Base-by-base conservation (phyloP, 106 monocot species). In the Agapanthus africanus region DNA sequence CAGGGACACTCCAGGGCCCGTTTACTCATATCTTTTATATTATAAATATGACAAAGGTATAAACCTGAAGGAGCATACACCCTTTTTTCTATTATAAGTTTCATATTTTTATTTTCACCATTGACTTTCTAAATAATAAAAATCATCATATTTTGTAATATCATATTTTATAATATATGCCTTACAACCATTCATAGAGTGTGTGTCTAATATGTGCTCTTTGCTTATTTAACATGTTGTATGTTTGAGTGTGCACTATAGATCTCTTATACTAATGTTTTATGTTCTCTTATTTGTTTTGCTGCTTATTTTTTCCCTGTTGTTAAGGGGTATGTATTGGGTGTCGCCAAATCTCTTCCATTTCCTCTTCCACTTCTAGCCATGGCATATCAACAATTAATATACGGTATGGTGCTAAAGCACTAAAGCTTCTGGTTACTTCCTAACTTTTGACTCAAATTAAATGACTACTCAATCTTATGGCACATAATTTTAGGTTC, bases 351-450 rank as follows among this genome's bases (percentile, higher is more conserved):
- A 72, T 64, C 82, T 40, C 70, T 89, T 36, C 80, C 68, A 68
- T 97, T 97, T 84, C 95, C 95, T 67, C 88, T 97, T 59, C 95
- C 95, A 67, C 76, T 97, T 80, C 71, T 89, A 49, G 75, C 84
- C 25, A 51, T 81, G 59, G 74, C 86, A 62, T 84, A 74, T 70
- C 95, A 97, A 51, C 79, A 86, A 37, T 69, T 97, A 49, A 79
- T 92, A 79, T 51, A 76, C 70, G 91, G 95, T 97, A 86, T 40
- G 33, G 57, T 19, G 41, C 6, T 21, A 42, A 51, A 41, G 4
- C 8, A 35, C 34, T 31, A 33, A 22, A 40, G 10, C 6, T 72
- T 30, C 13, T 41, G 16, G 22, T 42, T 30, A 19, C 23, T 38
- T 26, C 13, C 46, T 42, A 34, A 14, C 44, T 34, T 23, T 34